Evolutionary conservation across 2,329 filamentous ascomycete genomes (phyloP), one percentile per base, ranked within the genome.

Genomic region (Lachnellula arida): DNA sequence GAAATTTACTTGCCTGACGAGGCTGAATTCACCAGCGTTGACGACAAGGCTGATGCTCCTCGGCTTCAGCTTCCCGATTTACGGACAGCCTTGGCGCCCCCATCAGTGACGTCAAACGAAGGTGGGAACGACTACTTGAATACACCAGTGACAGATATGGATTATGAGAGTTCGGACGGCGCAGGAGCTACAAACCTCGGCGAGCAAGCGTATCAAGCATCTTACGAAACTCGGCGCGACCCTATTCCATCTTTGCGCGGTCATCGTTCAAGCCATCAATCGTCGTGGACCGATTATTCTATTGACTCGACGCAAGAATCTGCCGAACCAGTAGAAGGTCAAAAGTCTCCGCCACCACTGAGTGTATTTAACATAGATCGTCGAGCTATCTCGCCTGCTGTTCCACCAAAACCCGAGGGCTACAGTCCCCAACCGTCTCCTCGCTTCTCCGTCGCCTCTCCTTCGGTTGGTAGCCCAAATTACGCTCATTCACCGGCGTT

Each of bases 101-200:
- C 58, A 17, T 63, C 63, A 15, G 44, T 61, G 32, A 43, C 56
- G 42, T 49, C 52, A 35, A 63, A 57, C 9, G 60, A 63, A 37
- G 55, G 52, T 49, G 51, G 56, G 2, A 56, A 62, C 39, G 62
- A 65, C 12, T 63, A 56, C 44, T 49, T 68, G 12, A 58, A 57
- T 19, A 66, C 65, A 6, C 63, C 67, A 14, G 48, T 63, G 2
- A 70, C 67, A 11, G 68, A 71, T 42, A 66, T 69, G 40, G 65
- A 66, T 5, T 68, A 68, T 51, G 68, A 69, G 35, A 68, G 67
- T 11, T 69, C 65, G 15, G 67, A 65, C 39, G 63, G 58, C 15
- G 54, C 52, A 50, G 61, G 51, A 47, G 54, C 43, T 17, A 51
- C 56, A n/a, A 54, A 46, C 15, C 53, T 58, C 6, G 62, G 57